Base-by-base conservation (phyloP, 495 filamentous ascomycete genomes). In the Lophiotrema nucula region DNA sequence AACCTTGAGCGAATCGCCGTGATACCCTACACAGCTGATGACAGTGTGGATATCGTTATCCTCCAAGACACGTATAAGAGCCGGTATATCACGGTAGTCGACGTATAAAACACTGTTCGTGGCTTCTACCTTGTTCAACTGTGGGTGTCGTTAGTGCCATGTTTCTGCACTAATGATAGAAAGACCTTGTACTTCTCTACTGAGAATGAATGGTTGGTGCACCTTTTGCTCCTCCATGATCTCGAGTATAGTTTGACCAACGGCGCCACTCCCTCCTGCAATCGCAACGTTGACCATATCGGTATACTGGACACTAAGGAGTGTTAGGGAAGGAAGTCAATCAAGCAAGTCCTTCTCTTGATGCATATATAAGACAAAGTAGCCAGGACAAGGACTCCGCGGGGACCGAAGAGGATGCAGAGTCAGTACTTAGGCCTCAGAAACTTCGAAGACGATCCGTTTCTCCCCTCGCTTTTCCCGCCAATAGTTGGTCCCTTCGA, bases 401-500 rank as follows among this genome's bases (percentile, higher is more conserved):
- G n/a, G n/a, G n/a, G n/a, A n/a, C n/a, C n/a, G n/a, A n/a, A n/a
- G n/a, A n/a, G n/a, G n/a, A n/a, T n/a, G n/a, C n/a, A n/a, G n/a
- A n/a, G n/a, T n/a, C n/a, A n/a, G n/a, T n/a, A n/a, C n/a, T n/a
- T n/a, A n/a, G n/a, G n/a, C n/a, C n/a, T n/a, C n/a, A n/a, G n/a
- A n/a, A n/a, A n/a, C n/a, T n/a, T n/a, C n/a, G n/a, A n/a, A n/a
- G n/a, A n/a, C n/a, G n/a, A n/a, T n/a, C n/a, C n/a, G n/a, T n/a
- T 58, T 33, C 41, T 58, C 55, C 10, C 55, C 55, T 27, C 55
- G 11, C 13, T 23, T 19, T 26, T 23, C 33, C 18, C 55, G 8
- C 55, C 55, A 60, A 5, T 31, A 12, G 42, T 60, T 53, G 22
- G 56, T 53, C 3, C 4, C 21, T 39, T 26, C 39, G 2, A 53